phyloP scores from a whole-genome alignment of 768 basidiomycete species.

The Calocybe cyanea region DNA sequence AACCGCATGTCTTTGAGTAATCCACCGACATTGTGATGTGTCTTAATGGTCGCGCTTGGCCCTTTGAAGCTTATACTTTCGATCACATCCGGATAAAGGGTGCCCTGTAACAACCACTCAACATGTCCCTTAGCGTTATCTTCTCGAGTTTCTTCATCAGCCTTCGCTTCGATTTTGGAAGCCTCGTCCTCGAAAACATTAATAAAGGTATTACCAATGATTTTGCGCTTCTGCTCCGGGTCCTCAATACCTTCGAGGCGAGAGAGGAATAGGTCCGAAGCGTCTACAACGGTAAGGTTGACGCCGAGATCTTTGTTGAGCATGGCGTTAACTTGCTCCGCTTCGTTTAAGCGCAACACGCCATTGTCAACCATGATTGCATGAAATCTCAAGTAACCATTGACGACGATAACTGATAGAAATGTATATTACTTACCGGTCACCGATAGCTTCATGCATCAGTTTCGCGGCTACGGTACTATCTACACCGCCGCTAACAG shows the following conservation, averaged over 20 bases:
- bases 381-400: constrained; percentile 67
- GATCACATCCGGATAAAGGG: constrained; percentile 97
- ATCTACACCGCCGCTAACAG: constrained; percentile 96
- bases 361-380: constrained; percentile 99
- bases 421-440: constrained; percentile 56
- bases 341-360: constrained; percentile 90
- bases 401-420: constrained; percentile 2
- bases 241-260: constrained; percentile 91
- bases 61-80: constrained; percentile 99
- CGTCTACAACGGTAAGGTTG: constrained; percentile 93
- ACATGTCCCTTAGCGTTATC: constrained; percentile 82
- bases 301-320: constrained; percentile 91
- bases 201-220: constrained; percentile 99
- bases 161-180: constrained; percentile 76
- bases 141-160: constrained; percentile 68
- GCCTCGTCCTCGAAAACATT: constrained; percentile 97
- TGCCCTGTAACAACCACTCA: constrained; percentile 97
- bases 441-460: constrained; percentile 99
- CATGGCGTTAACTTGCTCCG: constrained; percentile 88
- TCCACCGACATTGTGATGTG: constrained; percentile 98
- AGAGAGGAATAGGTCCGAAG: constrained; percentile 88
- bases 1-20: constrained; percentile 96
- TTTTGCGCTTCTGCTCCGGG: constrained; percentile 95
- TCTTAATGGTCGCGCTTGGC: constrained; percentile 98
- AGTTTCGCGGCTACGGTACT: constrained; percentile 98